Base-by-base conservation (phyloP, 164 flowering plant genomes). In the Pachysandra terminalis region DNA sequence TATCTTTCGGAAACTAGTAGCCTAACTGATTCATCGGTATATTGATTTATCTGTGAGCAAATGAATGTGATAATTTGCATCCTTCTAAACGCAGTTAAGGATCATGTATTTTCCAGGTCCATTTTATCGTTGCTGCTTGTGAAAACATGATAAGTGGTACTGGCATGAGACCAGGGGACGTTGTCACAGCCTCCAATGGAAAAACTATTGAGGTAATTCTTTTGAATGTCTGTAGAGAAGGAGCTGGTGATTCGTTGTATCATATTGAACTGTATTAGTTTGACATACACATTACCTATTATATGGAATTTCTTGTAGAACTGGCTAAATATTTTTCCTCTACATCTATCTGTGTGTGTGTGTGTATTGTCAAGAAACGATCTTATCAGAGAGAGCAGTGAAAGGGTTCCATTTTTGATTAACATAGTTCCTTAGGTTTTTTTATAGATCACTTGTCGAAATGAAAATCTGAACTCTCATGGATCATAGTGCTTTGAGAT, bases 71-170 rank as follows among this genome's bases (percentile, higher is more conserved):
- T 3, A 32, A 9, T 65, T 26, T 8, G 6, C 37, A 25, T 68
- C 32, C 8, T 13, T 66, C 69, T 58, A 26, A 27, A 52, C 23
- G 25, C 19, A 16, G 35, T 35, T 45, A 37, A 19, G 28, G 19
- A 0, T 32, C 35, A 64, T 67, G 55, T 64, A 23, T 52, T 63
- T 32, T 77, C 56, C 81, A 92, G 90, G 88, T 87, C 45, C 92
- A 87, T 72, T 87, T 92, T 78, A 81, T 92, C 66, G 89, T 89
- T 73, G 96, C 98, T 12, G 94, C 96, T 79, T 92, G 98, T 83
- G 98, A 92, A 84, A 92, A 90, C 75, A 90, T 92, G 98, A 92
- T 92, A 15, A 92, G 98, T 75, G 98, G 98, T 59, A 87, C 95
- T 12, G 98, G 98, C 62, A 92, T 92, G 98, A 84, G 96, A 74